Base-by-base conservation (phyloP, 2,329 filamentous ascomycete species). In the Ambrosiella xylebori region DNA sequence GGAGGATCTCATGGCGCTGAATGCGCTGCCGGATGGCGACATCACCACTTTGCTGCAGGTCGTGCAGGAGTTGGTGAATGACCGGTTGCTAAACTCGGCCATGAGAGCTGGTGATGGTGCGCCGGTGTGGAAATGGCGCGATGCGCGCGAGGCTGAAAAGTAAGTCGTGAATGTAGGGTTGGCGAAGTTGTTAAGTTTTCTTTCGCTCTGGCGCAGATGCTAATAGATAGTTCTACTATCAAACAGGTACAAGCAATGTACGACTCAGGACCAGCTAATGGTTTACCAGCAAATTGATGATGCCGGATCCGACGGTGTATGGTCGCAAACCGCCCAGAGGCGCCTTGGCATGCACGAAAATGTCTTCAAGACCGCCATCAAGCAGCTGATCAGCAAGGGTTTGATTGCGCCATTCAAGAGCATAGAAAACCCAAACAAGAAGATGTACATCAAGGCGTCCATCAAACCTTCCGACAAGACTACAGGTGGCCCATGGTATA, bases 401-500 rank as follows among this genome's bases (percentile, higher is more conserved):
- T 82, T 94, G 67, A 89, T 98, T 69, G 86, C 86, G 65, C 82
- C 84, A 59, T 89, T 97, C 72, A 93, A 91, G 72, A 93, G 85
- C 69, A 89, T 95, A 70, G 89, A 95, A 71, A 84, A 86, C 66
- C 88, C 88, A 36, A 86, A 84, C 63, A 86, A 93, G 68, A 95
- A 95, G 72, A 95, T 95, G 79, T 98, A 93, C 76, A 95, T 98
- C 77, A 84, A 95, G 66, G 81, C 84, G 57, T 84, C 84, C 62
- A 79, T 98, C 61, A 81, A 82, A 9, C 91, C 93, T 0, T 88
- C 85, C 57, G 90, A 96, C 62, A 86, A 93, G 61, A 87, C 94
- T 52, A 95, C 89, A 0, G 93, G 93, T 53, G 93, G 93, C 1
- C 86, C 88, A 7, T 98, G 91, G 88, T 96, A 93, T 69, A 90